Evolutionary conservation across 495 filamentous ascomycete species (phyloP).

Genomic region (Daldinia decipiens): DNA sequence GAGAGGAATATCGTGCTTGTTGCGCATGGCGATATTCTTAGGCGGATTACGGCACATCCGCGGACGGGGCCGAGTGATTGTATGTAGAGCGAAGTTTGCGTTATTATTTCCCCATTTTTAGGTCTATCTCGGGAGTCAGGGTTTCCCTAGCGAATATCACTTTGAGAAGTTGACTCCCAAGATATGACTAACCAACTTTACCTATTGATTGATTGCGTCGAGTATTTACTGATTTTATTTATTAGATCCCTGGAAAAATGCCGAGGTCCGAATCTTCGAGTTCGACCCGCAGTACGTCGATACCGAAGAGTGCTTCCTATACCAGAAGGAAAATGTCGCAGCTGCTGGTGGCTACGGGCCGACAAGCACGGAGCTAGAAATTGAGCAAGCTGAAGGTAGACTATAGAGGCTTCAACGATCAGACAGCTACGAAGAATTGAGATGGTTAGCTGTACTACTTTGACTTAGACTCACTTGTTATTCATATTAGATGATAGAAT

Average conservation of each 20-base stretch:
- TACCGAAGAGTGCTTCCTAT: constrained; percentile 39
- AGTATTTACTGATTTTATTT: background rate
- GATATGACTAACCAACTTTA: background rate
- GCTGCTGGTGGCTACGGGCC: constrained; percentile 40
- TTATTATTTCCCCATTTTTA: background rate
- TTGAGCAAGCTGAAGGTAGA: constrained; percentile 23
- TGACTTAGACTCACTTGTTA: background rate
- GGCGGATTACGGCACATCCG: constrained; percentile 41
- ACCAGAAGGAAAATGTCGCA: constrained; percentile 39
- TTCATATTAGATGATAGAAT: constrained; percentile 15
- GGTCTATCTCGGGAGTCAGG: background rate
- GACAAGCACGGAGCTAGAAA: constrained; percentile 42
- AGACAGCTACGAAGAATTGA: background rate
- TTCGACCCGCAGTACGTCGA: constrained; percentile 50
- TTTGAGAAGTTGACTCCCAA: background rate
- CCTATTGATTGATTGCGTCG: background rate
- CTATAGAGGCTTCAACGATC: constrained; percentile 1
- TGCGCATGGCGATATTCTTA: constrained; percentile 65
- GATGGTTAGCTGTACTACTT: background rate
- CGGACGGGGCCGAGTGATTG: constrained; percentile 50
- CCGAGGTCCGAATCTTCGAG: constrained; percentile 68
- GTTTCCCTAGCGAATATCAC: no score
- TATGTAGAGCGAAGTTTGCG: background rate
- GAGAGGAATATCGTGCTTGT: constrained; percentile 69
- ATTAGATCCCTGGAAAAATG: constrained; percentile 58